Evolutionary conservation across 495 filamentous ascomycete species (phyloP).

Genomic region (Penicillium nucicola): DNA sequence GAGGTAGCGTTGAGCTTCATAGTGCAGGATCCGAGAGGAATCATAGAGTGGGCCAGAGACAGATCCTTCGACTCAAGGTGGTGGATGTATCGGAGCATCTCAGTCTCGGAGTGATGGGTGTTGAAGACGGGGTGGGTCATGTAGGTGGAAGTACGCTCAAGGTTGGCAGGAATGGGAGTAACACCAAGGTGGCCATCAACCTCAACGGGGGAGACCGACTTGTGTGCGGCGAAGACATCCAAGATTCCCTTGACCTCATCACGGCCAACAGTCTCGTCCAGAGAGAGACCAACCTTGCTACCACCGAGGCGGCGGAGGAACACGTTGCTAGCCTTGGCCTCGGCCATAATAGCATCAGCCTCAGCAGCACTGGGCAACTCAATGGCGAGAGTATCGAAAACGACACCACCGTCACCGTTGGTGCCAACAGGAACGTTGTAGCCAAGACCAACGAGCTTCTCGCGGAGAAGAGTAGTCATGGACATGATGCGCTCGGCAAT

Average conservation of each 20-base stretch:
- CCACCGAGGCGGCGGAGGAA: conserved; percentile 63
- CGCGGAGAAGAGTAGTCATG: conserved; percentile 66
- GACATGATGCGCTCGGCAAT: conserved; percentile 79
- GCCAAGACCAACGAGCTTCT: conserved; percentile 62
- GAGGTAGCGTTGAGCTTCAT: conserved; percentile 99
- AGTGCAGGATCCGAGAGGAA: conserved; percentile 97
- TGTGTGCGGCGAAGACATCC: conserved; percentile 50
- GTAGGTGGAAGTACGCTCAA: conserved; percentile 73
- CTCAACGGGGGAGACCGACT: conserved; percentile 30
- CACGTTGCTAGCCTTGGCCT: conserved; percentile 53
- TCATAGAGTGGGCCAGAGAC: conserved; percentile 96
- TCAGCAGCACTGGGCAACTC: conserved; percentile 44
- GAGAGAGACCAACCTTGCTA: conserved; percentile 61
- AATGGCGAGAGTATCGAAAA: conserved; percentile 84
- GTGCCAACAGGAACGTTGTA: conserved; percentile 57
- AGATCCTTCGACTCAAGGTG: conserved; percentile 95
- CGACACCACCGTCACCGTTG: conserved; percentile 49
- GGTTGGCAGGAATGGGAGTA: conserved; percentile 49
- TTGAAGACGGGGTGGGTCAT: conserved; percentile 96
- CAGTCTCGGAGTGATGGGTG: conserved; percentile 93
- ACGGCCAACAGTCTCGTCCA: conserved; percentile 69
- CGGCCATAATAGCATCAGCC: conserved; percentile 18
- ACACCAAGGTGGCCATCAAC: conserved; percentile 47
- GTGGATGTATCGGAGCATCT: conserved; percentile 91
- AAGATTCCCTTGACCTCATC: conserved; percentile 61